phyloP scores from a whole-genome alignment of 1,284 basidiomycete species.

The Pyrrhoderma lamaoense region DNA sequence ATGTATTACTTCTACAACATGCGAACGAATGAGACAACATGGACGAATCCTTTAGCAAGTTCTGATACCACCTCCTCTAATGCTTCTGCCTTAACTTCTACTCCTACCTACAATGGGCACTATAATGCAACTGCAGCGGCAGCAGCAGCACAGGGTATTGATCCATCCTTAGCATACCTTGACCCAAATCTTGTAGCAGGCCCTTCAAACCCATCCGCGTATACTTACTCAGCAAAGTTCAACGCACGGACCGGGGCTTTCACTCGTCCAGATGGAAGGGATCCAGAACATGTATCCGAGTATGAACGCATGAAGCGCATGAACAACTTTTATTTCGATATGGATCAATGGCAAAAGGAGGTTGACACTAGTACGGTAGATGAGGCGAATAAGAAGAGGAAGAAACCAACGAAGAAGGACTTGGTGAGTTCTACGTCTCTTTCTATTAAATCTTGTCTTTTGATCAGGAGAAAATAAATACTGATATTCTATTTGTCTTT shows the following conservation, averaged over 20 bases:
- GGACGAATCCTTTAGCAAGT: constrained; percentile 67
- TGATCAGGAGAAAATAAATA: too few relatives aligned
- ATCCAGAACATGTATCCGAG: constrained; percentile 74
- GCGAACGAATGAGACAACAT: constrained; percentile 76
- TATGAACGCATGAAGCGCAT: constrained; percentile 80
- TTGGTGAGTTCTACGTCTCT: constrained; percentile 70
- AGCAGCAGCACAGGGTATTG: constrained; percentile 71
- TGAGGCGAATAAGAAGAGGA: constrained; percentile 53
- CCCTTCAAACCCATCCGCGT: constrained; percentile 33
- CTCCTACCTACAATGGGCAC: constrained; percentile 22
- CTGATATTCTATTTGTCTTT: neutral
- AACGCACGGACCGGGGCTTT: constrained; percentile 82
- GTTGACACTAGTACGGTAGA: constrained; percentile 51
- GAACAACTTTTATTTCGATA: constrained; percentile 86
- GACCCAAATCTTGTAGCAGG: constrained; percentile 61
- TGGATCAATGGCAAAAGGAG: constrained; percentile 73
- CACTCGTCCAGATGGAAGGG: constrained; percentile 54
- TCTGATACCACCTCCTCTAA: neutral
- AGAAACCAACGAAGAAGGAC: constrained; percentile 78
- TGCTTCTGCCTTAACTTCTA: constrained; percentile 22
- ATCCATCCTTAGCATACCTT: constrained; percentile 76
- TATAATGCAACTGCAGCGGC: constrained; percentile 47
- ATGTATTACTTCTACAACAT: constrained; percentile 88
- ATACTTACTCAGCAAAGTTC: constrained; percentile 66
- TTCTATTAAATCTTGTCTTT: too few relatives aligned